Evolutionary conservation across 768 basidiomycete genomes (phyloP).

Genomic region (Phanerochaete carnosa): DNA sequence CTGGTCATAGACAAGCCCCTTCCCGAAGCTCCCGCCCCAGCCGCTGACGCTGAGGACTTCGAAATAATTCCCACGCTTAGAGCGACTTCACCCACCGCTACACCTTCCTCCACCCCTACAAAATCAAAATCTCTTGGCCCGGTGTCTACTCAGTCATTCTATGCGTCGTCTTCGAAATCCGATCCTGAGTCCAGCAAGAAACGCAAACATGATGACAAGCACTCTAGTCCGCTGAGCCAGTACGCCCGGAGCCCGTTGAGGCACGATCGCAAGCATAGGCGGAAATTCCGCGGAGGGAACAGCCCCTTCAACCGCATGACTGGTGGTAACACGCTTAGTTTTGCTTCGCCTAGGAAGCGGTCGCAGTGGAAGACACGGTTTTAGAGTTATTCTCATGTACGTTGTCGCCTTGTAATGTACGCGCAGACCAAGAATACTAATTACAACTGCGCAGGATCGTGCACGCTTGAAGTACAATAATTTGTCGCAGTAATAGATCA

Average conservation of each 20-base stretch:
- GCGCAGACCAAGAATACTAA: not conserved
- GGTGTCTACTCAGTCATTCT: slow-evolving; percentile 4
- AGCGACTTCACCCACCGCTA: not conserved
- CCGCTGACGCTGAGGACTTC: not conserved
- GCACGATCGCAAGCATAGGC: not conserved
- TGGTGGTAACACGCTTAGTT: not conserved
- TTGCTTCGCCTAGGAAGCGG: not conserved
- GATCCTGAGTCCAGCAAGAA: not conserved
- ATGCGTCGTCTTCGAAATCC: not conserved
- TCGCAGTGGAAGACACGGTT: not conserved
- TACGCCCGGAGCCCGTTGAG: slow-evolving; percentile 4
- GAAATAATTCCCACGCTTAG: not conserved
- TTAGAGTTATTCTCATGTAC: not conserved
- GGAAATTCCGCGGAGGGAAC: not conserved
- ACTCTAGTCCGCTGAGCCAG: not conserved
- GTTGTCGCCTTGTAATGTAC: not conserved
- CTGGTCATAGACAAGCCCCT: not conserved
- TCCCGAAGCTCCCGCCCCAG: not conserved
- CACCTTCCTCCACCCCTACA: not conserved
- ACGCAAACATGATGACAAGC: not conserved
- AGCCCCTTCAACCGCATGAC: not conserved
- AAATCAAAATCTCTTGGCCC: not conserved
- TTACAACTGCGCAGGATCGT: not conserved
- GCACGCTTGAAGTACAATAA: not conserved
- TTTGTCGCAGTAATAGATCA: not conserved